These are phyloP conservation scores for Cenchrus fungigraminus DNA, from an alignment of 176 grass and related monocot genomes.

Conservation along the genomic window DNA sequence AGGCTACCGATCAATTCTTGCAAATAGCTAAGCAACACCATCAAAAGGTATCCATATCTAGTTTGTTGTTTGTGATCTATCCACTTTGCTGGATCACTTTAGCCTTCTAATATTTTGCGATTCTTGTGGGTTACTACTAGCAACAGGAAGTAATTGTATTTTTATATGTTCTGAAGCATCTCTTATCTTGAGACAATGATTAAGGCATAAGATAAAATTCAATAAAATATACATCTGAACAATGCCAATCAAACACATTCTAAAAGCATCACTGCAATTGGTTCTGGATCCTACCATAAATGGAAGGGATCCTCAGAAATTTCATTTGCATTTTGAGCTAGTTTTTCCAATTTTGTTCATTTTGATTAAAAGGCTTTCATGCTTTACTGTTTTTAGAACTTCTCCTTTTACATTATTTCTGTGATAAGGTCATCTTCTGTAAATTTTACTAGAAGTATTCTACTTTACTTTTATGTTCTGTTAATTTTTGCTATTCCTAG, in stretches of 20 bases:
- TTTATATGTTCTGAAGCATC: neutral
- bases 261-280: neutral
- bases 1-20: constrained; percentile 96
- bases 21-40: constrained; percentile 82
- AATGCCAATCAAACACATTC: neutral
- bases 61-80: constrained; percentile 16
- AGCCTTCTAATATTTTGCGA: constrained; percentile 4
- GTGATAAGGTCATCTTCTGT: constrained; percentile 3
- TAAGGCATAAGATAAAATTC: neutral
- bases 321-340: neutral
- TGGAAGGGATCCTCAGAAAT: neutral
- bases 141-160: neutral
- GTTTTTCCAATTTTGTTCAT: too few relatives aligned
- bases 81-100: constrained; percentile 21
- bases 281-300: neutral
- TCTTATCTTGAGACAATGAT: neutral
- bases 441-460: neutral
- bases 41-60: constrained; percentile 72
- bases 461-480: constrained; percentile 13
- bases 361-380: constrained; percentile 4
- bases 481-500: constrained; percentile 22
- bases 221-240: neutral
- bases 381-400: neutral
- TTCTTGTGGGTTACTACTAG: neutral
- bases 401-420: neutral